Base-by-base conservation (phyloP, 2,329 filamentous ascomycete species). In the Calonectria pauciramosa region DNA sequence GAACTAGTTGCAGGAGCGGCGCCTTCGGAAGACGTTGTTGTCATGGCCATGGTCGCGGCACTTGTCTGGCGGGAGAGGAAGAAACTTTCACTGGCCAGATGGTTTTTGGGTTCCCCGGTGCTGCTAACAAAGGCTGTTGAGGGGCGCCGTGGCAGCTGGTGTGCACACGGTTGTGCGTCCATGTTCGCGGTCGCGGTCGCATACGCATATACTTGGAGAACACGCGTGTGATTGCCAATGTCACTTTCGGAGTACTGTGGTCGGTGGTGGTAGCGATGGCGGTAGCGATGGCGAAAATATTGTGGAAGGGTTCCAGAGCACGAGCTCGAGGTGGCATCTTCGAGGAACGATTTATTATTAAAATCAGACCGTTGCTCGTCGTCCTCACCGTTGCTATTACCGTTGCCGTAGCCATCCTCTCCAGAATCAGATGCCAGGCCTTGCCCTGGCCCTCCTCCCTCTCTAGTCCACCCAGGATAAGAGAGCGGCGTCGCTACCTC, bases 311-410 rank as follows among this genome's bases (percentile, higher is more conserved):
- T 78, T 54, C 71, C 77, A 38, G 80, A 75, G 59, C 70, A 59
- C 18, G 80, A 81, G 65, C 68, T 78, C 69, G 80, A 74, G n/a
- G 80, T 81, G 60, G 81, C 80, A 34, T 76, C 80, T 75, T 81
- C 80, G 49, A 81, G 69, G 76, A 81, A 81, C 72, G 77, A 81
- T 71, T 77, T 76, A 77, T 81, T 79, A 78, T 78, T 75, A 71
- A 72, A 54, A 41, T 72, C 69, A 52, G 64, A 71, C 52, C 51
- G 74, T 30, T 77, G 75, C 64, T 79, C 75, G 75, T 70, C 70
- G 64, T 51, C 73, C 65, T 74, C 74, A 66, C 70, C 72, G 65
- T 70, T 69, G 72, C 70, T 75, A 75, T 63, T 74, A 72, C 54
- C 76, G 47, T 34, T 59, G 67, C 67, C 68, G 49, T 74, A 75